Evolutionary conservation across 192 early-diverging fungal species (phyloP), one percentile per base, ranked within the genome.

Genomic region (Chytriomyces sp.): DNA sequence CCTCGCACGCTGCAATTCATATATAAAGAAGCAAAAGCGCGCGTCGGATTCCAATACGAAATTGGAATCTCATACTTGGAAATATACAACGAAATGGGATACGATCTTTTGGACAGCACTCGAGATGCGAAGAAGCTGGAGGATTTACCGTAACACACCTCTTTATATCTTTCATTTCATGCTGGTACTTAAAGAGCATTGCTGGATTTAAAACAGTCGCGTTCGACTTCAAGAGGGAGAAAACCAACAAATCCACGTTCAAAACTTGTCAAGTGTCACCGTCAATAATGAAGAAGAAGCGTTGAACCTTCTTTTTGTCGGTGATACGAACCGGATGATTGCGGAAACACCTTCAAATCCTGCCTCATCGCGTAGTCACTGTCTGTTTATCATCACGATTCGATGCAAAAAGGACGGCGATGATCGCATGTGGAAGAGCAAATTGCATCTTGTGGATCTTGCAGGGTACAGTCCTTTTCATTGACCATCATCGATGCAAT

Each of bases 321-420:
- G 89, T 4, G 89, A 91, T 71, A 91, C 89, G 7, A 91, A 88
- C 69, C 62, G 84, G 43, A 88, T 87, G 82, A 91, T 91, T 85
- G 88, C 89, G 26, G 89, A 91, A 72, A 90, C 89, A 10, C 89
- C 89, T 3, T 87, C 85, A 45, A 91, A 91, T 67, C 88, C 88
- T 5, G 79, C 86, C 13, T 90, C 88, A n/a, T 90, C 89, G 0
- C 82, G 89, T 47, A 85, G 82, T 75, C 89, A 90, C 65, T 91
- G 89, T 72, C 77, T 91, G 5, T 91, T 91, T 63, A 91, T 91
- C 20, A 79, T 91, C 8, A 71, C 69, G 7, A 71, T 89, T 48
- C 68, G 69, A 28, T 65, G 79, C 8, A 63, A 82, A 66, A 61
- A 68, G 35, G 79, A 82, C 13, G 86, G 88, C 5, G 80, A 81